These are phyloP conservation scores for Tolypocladium album DNA, from an alignment of 2,329 filamentous ascomycete genomes.

Conservation along the genomic window DNA sequence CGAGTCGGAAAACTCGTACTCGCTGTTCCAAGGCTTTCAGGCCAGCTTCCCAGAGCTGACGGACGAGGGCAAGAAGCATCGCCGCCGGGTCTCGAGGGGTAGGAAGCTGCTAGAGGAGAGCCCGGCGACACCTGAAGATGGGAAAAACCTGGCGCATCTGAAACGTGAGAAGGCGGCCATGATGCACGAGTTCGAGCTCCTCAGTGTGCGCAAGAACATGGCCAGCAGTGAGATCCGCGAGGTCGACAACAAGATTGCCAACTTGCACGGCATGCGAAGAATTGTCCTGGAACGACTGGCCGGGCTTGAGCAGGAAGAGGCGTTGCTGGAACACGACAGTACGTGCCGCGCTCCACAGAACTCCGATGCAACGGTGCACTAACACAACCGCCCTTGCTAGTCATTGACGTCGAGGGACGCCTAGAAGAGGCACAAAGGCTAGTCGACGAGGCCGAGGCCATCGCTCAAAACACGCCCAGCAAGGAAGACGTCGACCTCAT, in stretches of 20 bases:
- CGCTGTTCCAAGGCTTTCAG: slow-evolving; percentile 92
- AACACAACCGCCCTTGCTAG: slow-evolving; percentile 26
- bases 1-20: slow-evolving; percentile 76
- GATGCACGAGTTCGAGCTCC: slow-evolving; percentile 81
- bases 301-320: slow-evolving; percentile 80
- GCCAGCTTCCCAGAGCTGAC: slow-evolving; percentile 66
- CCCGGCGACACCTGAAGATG: slow-evolving; percentile 41
- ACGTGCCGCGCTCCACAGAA: slow-evolving; percentile 28
- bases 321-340: slow-evolving; percentile 81
- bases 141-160: slow-evolving; percentile 60
- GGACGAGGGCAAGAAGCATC: slow-evolving; percentile 61
- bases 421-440: slow-evolving; percentile 52
- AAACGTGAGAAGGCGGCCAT: slow-evolving; percentile 71
- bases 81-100: slow-evolving; percentile 60
- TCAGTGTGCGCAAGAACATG: slow-evolving; percentile 93
- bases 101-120: slow-evolving; percentile 65
- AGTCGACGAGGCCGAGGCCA: slow-evolving; percentile 46
- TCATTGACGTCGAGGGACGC: slow-evolving; percentile 50
- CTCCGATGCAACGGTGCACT: slow-evolving; percentile 10
- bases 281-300: slow-evolving; percentile 85
- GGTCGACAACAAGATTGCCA: slow-evolving; percentile 93
- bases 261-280: slow-evolving; percentile 83
- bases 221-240: slow-evolving; percentile 91
- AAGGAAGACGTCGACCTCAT: slow-evolving; percentile 44
- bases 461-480: slow-evolving; percentile 39